Base-by-base conservation (phyloP, 345 rosid species). In the Cardiospermum halicacabum region DNA sequence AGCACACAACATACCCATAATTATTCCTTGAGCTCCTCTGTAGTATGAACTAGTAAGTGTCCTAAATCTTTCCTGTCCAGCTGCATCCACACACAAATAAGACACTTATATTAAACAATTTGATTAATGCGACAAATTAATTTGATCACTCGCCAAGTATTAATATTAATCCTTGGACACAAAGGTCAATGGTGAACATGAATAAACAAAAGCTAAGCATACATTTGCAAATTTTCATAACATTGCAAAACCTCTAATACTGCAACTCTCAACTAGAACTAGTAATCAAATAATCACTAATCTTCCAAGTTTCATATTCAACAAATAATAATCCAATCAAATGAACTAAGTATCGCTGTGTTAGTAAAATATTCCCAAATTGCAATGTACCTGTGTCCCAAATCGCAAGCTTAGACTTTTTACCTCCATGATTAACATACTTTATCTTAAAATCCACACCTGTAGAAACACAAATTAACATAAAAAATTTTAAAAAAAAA, bases 41-140 rank as follows among this genome's bases (percentile, higher is more conserved):
- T 93, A 93, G 74, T 93, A 90, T 7, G 97, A 93, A 65, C 96
- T 88, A 3, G 97, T 90, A 5, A 93, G 78, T 31, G 98, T 93
- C 74, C 98, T 83, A 74, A 93, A 93, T 64, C 97, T 84, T 75
- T 93, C 98, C 82, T 93, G 96, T 43, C 98, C 98, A 82, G 97
- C 98, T 93, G 86, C 79, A 73, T 26, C n/a, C 62, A 60, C 25
- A 66, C 25, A 58, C 45, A 56, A 69, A 47, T 25, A 56, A 56
- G 24, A 60, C 40, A 68, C 13, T 16, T 39, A 11, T 24, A 21
- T 53, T 45, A 34, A 34, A 11, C 66, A 60, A 60, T 37, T 55
- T 49, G 22, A 7, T 28, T 19, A 19, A 36, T 18, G 0, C 12
- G 48, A 51, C 66, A 37, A n/a, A 59, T 11, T 21, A 36, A 11